phyloP scores from a whole-genome alignment of 371 early-diverging fungal species.

The Mortierella polycephala region DNA sequence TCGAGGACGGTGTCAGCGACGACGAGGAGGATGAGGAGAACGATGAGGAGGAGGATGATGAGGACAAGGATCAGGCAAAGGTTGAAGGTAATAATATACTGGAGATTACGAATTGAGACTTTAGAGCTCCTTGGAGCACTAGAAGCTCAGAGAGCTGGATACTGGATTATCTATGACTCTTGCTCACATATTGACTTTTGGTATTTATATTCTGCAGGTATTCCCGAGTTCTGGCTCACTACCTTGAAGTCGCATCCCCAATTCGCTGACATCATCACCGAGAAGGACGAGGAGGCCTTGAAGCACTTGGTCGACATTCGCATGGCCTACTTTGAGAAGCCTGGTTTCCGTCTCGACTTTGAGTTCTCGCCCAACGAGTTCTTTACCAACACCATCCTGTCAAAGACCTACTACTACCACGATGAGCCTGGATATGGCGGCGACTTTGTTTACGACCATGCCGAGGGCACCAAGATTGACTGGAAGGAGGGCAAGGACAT shows the following conservation, averaged over 20 bases:
- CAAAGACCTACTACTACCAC: constrained; percentile 91
- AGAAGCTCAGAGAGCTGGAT: not conserved
- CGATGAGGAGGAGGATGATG: constrained; percentile 55
- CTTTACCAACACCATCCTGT: constrained; percentile 85
- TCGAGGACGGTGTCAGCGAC: constrained; percentile 66
- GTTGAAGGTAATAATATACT: constrained; percentile 15
- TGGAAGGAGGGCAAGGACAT: constrained; percentile 97
- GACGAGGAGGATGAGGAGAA: constrained; percentile 67
- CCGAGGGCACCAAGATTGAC: constrained; percentile 85
- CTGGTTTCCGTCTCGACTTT: constrained; percentile 93
- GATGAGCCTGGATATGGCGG: constrained; percentile 74
- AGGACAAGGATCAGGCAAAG: constrained; percentile 39
- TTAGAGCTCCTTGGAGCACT: not conserved
- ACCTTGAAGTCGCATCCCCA: constrained; percentile 85
- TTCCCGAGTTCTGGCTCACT: constrained; percentile 94
- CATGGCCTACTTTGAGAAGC: constrained; percentile 80
- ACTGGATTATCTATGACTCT: not conserved
- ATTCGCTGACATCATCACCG: constrained; percentile 84
- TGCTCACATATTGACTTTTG: not conserved
- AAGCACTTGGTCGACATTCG: constrained; percentile 86
- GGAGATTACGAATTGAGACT: not conserved
- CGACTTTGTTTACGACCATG: constrained; percentile 87
- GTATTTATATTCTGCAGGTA: constrained; percentile 54
- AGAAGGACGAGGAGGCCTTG: constrained; percentile 86
- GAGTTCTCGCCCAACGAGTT: constrained; percentile 86